These are phyloP conservation scores for Nakazawaea molendinolei DNA, from an alignment of 805 yeast genomes.

Conservation along the genomic window DNA sequence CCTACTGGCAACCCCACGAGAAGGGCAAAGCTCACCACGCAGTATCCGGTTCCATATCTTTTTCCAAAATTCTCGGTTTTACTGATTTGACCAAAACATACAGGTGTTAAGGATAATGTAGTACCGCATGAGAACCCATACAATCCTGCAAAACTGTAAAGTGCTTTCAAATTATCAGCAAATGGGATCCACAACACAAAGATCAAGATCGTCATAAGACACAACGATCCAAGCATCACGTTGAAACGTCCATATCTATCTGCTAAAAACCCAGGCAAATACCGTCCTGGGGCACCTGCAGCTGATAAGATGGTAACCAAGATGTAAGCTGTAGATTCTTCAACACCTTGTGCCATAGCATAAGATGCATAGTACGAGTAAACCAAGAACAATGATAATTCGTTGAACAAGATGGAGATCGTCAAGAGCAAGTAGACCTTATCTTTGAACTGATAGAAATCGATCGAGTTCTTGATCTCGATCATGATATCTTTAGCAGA, in stretches of 20 bases:
- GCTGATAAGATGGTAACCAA: constrained; percentile 41
- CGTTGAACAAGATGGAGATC: constrained; percentile 38
- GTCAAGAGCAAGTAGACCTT: constrained; percentile 33
- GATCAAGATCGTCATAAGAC: constrained; percentile 35
- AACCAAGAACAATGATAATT: constrained; percentile 38
- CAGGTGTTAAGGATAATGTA: constrained; percentile 59
- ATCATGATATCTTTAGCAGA: constrained; percentile 9
- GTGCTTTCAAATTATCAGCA: constrained; percentile 34
- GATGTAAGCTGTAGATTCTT: constrained; percentile 35
- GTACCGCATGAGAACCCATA: constrained; percentile 60
- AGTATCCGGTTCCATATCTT: constrained; percentile 64
- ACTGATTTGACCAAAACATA: constrained; percentile 62
- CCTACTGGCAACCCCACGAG: constrained; percentile 44
- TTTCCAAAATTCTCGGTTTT: constrained; percentile 61
- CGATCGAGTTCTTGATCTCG: constrained; percentile 26
- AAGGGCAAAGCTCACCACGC: constrained; percentile 34
- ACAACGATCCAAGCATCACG: constrained; percentile 33
- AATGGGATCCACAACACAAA: constrained; percentile 62
- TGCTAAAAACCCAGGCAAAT: constrained; percentile 26
- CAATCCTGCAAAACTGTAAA: constrained; percentile 45
- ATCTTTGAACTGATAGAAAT: constrained; percentile 34
- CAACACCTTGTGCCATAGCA: constrained; percentile 40
- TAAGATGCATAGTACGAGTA: constrained; percentile 49
- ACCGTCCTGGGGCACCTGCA: constrained; percentile 33
- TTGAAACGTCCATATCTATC: constrained; percentile 45